Conservation (phyloP, 176 grass and related monocot species). For the Zoysia japonica region DNA sequence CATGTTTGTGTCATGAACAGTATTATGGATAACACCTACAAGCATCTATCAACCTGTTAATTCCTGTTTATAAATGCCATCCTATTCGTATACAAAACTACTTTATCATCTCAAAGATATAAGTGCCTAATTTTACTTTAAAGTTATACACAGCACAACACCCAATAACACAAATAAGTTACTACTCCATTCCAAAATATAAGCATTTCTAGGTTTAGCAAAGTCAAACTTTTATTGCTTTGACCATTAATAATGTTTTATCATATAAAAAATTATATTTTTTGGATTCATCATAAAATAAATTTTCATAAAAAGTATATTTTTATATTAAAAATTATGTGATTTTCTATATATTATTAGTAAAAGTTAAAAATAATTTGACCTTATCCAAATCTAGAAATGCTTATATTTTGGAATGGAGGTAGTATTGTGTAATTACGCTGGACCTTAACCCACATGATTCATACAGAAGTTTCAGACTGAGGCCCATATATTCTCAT, state of each 20-base stretch:
- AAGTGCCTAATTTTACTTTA: neutral
- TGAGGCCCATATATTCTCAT: neutral
- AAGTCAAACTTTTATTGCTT: no score
- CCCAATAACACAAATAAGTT: conserved; percentile 23
- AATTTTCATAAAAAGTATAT: no score
- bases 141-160: conserved; percentile 8
- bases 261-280: no score
- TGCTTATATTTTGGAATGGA: no score
- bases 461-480: neutral
- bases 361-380: no score
- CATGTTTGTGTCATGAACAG: neutral
- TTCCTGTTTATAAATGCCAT: neutral
- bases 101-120: neutral
- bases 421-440: neutral
- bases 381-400: no score
- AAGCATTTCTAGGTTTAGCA: no score
- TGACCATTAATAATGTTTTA: no score
- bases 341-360: no score
- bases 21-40: neutral
- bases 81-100: neutral
- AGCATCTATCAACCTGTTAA: conserved; percentile 8
- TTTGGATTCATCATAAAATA: no score
- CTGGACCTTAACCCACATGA: conserved; percentile 7
- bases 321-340: no score
- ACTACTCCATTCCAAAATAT: no score